Percentiles rank a stretch among this genome's conserved stretches.
Evolutionary conservation across 306 rosid species (phyloP).

Genomic region (Castanopsis chinensis): DNA sequence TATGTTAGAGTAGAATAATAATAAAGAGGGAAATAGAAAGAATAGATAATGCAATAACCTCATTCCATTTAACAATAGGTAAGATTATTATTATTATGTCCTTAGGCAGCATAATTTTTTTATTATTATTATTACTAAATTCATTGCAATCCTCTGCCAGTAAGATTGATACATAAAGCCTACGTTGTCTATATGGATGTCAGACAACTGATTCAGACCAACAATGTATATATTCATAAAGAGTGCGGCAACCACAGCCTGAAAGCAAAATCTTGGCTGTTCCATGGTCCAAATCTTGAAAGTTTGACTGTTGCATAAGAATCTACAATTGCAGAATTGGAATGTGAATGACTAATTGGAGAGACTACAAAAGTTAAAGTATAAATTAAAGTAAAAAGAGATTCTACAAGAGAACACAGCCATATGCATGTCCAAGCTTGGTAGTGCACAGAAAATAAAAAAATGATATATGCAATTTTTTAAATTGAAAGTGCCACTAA

Average conservation of each 20-base stretch:
- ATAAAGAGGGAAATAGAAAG: not conserved
- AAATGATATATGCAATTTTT: no score
- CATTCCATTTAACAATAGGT: slow-evolving; percentile 71
- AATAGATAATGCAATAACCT: slow-evolving; percentile 46
- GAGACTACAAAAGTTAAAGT: not conserved
- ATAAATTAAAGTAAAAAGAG: not conserved
- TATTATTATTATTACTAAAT: not conserved
- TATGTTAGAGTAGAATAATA: not conserved
- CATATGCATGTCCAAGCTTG: not conserved
- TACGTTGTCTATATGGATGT: slow-evolving; percentile 95
- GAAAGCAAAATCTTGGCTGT: slow-evolving; percentile 39
- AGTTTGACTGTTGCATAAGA: slow-evolving; percentile 32
- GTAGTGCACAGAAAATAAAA: no score
- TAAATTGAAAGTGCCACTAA: no score
- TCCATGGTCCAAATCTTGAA: slow-evolving; percentile 40
- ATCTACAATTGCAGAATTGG: slow-evolving; percentile 32
- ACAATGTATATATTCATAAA: slow-evolving; percentile 92
- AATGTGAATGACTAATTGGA: not conserved
- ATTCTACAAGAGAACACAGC: not conserved
- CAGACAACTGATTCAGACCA: slow-evolving; percentile 89
- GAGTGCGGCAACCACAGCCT: slow-evolving; percentile 93
- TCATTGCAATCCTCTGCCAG: slow-evolving; percentile 1
- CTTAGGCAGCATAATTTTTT: not conserved
- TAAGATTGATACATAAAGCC: slow-evolving; percentile 8
- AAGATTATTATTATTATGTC: no score